Evolutionary conservation across 768 basidiomycete genomes (phyloP), one percentile per base, ranked within the genome.

Genomic region (Tylopilus sp.): DNA sequence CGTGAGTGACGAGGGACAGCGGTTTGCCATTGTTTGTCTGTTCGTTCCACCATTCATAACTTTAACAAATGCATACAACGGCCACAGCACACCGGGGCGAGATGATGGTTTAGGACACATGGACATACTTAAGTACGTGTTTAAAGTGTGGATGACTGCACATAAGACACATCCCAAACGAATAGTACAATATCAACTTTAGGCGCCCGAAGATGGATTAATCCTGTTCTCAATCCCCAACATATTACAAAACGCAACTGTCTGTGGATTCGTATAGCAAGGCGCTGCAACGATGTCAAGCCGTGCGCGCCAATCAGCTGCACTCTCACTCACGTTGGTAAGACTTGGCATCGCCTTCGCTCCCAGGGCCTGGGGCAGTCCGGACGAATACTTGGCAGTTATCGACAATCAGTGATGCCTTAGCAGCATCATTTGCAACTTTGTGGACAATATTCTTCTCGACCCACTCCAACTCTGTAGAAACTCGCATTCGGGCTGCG

Each of bases 191-290:
- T n/a, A n/a, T n/a, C n/a, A n/a, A n/a, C n/a, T n/a, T n/a, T 54
- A 52, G 9, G 36, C 26, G 23, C 49, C 53, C 4, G 52, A 53
- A 8, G 58, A 52, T 6, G 65, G 57, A 57, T 79, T 81, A 48
- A 87, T 74, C 61, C 81, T 86, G 70, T 95, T 91, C 53, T 82
- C 77, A 35, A 98, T 79, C 17, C 79, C 79, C 35, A 99, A 65
- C 81, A 98, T 80, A 18, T 70, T 65, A 63, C 90, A 91, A 59
- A 98, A 88, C 3, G 92, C 85, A 47, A 81, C 82, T 1, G 94
- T 98, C 64, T 98, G 94, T 23, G 91, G 88, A 61, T 95, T 95
- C 22, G 84, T 80, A 66, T 91, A 95, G 73, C 78, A 80, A 1
- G 80, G 79, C 22, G 85, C 91, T 94, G 63, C 10, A 51, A 53